These are phyloP conservation scores for Wakefieldia striispora DNA, from an alignment of 768 basidiomycete genomes.

Conservation along the genomic window DNA sequence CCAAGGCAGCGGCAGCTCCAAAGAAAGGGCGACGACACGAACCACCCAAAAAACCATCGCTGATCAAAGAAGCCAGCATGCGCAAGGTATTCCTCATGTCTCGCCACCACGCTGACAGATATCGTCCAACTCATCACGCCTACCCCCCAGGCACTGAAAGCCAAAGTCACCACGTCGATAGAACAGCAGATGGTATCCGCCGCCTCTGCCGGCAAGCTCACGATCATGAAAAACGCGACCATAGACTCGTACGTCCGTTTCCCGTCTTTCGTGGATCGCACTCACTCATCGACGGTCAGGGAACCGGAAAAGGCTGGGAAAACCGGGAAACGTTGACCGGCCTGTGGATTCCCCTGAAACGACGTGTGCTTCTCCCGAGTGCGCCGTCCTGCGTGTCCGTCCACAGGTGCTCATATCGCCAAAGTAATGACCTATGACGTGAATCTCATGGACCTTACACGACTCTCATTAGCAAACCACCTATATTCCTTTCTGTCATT, in stretches of 20 bases:
- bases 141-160: slow-evolving; percentile 63
- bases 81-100: slow-evolving; percentile 53
- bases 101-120: not conserved
- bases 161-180: slow-evolving; percentile 90
- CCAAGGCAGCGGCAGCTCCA: slow-evolving; percentile 63
- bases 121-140: not conserved
- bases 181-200: slow-evolving; percentile 89
- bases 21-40: slow-evolving; percentile 81
- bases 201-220: slow-evolving; percentile 85
- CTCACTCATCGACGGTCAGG: slow-evolving; percentile 11
- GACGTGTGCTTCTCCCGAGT: slow-evolving; percentile 3
- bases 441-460: not conserved
- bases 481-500: not conserved
- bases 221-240: slow-evolving; percentile 80
- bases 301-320: slow-evolving; percentile 19
- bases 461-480: not conserved
- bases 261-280: not conserved
- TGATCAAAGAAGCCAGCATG: slow-evolving; percentile 74
- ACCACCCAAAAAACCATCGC: slow-evolving; percentile 75
- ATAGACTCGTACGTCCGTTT: slow-evolving; percentile 24
- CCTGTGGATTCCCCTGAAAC: not conserved
- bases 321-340: slow-evolving; percentile 17
- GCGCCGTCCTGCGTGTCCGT: not conserved
- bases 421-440: slow-evolving; percentile 1
- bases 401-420: slow-evolving; percentile 2